Base-by-base conservation (phyloP, 2,329 filamentous ascomycete genomes). In the Penicillium capsulatum region DNA sequence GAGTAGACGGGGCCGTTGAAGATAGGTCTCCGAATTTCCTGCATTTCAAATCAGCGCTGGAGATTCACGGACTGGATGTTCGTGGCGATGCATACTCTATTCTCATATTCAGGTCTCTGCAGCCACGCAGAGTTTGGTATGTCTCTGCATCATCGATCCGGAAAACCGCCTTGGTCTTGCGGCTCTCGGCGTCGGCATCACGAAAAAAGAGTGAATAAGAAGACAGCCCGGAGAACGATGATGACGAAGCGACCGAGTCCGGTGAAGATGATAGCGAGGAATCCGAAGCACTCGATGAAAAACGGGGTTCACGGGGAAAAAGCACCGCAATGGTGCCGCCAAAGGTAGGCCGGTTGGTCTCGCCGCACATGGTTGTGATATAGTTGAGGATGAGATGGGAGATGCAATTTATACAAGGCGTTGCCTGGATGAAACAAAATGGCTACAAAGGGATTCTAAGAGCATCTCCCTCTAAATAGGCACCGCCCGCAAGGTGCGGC, bases 331-430 rank as follows among this genome's bases (percentile, higher is more conserved):
- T 63, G 31, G 54, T 57, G 8, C 58, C 54, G 20, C 60, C 64
- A 17, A 54, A 70, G 17, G 75, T 75, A 10, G 54, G 74, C 15
- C 58, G 80, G 34, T 60, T 54, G 7, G 73, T 74, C 0, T 54
- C 42, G 10, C 61, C 69, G 3, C 79, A 79, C 14, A 71, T 81
- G n/a, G 51, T 40, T 19, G 3, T 27, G n/a, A 14, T 26, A 42
- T 24, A 37, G 27, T 8, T n/a, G n/a, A n/a, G n/a, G 29, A 24
- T 15, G 11, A 31, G 13, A 40, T 17, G 3, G 11, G 13, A 7
- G 17, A 34, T 7, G 17, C 9, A 27, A 31, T 22, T 22, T 22
- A 22, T n/a, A 20, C 31, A 37, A 24, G 30, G 37, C n/a, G 39
- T 47, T 41, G 33, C 24, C 19, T 26, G 29, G n/a, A n/a, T n/a